phyloP scores from a whole-genome alignment of 192 early-diverging fungal genomes.

The Ambispora gerdemannii region DNA sequence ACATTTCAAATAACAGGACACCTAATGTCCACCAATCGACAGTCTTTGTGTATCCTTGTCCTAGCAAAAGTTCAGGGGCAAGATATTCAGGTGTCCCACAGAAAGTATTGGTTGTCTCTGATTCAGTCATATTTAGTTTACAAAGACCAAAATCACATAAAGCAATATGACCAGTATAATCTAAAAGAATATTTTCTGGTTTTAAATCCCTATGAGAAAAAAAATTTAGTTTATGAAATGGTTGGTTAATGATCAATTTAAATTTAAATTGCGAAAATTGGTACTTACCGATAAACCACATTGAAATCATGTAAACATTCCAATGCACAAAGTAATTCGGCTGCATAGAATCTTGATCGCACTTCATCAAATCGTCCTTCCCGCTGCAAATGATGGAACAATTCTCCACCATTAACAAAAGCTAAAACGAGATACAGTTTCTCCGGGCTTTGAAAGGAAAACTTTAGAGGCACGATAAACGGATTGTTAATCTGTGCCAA shows the following conservation, averaged over 20 bases:
- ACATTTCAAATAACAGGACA: slow-evolving; percentile 86
- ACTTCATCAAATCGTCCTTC: slow-evolving; percentile 87
- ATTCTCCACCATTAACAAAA: slow-evolving; percentile 95
- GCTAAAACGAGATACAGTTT: slow-evolving; percentile 95
- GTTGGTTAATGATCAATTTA: no score
- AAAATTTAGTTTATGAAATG: no score
- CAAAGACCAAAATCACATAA: slow-evolving; percentile 93
- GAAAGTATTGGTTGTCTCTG: slow-evolving; percentile 89
- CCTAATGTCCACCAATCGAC: slow-evolving; percentile 99
- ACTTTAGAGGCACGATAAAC: slow-evolving; percentile 92
- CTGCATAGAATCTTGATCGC: slow-evolving; percentile 88
- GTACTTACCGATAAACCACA: slow-evolving; percentile 72
- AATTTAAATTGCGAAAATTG: no score
- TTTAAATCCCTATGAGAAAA: slow-evolving; percentile 86
- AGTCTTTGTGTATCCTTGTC: slow-evolving; percentile 83
- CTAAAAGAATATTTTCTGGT: slow-evolving; percentile 93
- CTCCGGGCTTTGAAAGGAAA: slow-evolving; percentile 90
- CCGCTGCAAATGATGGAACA: slow-evolving; percentile 91
- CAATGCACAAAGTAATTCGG: slow-evolving; percentile 85
- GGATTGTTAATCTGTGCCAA: slow-evolving; percentile 87
- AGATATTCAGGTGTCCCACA: slow-evolving; percentile 99
- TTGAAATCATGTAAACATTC: slow-evolving; percentile 91
- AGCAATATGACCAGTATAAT: slow-evolving; percentile 91
- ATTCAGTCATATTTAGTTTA: slow-evolving; percentile 92
- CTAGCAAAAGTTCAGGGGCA: slow-evolving; percentile 84